Evolutionary conservation across 768 basidiomycete genomes (phyloP).

Genomic region (Auricularia sp.): DNA sequence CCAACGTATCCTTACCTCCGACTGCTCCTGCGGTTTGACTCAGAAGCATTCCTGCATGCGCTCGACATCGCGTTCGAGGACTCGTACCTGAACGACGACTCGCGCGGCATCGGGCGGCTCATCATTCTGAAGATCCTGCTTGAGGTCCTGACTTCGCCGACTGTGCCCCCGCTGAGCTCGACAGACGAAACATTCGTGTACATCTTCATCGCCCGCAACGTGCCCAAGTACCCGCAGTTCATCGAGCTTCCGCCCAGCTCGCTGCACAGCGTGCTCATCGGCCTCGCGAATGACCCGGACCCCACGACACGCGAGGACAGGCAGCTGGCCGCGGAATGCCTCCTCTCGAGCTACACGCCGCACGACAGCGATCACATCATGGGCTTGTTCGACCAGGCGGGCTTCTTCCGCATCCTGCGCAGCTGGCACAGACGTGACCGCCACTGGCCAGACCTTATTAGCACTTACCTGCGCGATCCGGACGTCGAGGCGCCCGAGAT

Average conservation of each 20-base stretch:
- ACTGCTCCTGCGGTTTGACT: conserved; percentile 74
- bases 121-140: conserved; percentile 75
- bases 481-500: conserved; percentile 48
- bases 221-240: conserved; percentile 92
- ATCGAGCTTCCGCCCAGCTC: conserved; percentile 55
- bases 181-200: conserved; percentile 74
- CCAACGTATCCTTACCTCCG: conserved; percentile 86
- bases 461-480: conserved; percentile 66
- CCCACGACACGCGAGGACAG: conserved; percentile 80
- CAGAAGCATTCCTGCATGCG: conserved; percentile 88
- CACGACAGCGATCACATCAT: conserved; percentile 61
- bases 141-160: conserved; percentile 50
- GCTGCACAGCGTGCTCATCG: conserved; percentile 66
- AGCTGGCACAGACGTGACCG: conserved; percentile 66
- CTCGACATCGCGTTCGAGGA: conserved; percentile 95
- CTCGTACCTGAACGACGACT: conserved; percentile 72
- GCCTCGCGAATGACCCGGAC: conserved; percentile 68
- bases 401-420: conserved; percentile 86
- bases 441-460: conserved; percentile 64
- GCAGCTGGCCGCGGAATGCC: conserved; percentile 87
- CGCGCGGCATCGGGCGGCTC: conserved; percentile 57
- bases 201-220: conserved; percentile 93
- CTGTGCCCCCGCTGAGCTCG: conserved; percentile 36
- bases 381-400: conserved; percentile 63
- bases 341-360: conserved; percentile 85